Base-by-base conservation (phyloP, 2,329 filamentous ascomycete genomes). In the Pseudogymnoascus verrucosus region DNA sequence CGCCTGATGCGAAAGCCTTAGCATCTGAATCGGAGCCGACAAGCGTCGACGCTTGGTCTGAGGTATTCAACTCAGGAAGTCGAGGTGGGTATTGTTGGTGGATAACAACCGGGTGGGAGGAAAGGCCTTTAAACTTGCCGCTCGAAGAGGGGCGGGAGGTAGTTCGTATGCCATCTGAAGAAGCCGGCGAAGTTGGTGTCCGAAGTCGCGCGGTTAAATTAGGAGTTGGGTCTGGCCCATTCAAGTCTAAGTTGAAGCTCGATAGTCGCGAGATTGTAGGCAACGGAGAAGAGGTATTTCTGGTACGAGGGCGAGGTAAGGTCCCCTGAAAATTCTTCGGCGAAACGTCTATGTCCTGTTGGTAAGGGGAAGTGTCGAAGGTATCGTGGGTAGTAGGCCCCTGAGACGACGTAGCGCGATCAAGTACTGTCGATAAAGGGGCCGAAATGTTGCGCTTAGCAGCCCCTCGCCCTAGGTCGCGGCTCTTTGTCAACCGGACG, bases 21-120 rank as follows among this genome's bases (percentile, higher is more conserved):
- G 78, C 78, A 65, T 91, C 88, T 71, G 84, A 82, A 69, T 92
- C 89, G 21, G 87, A 91, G 65, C 86, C 87, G 66, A 85, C 84
- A 67, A 88, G 79, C 28, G 86, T 89, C 23, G 87, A 90, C 72
- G 68, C 77, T 72, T 66, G 78, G 74, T 68, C 80, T 42, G 63
- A 64, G 11, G 19, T 26, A 21, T 65, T 65, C 31, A 66, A 59
- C 63, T 73, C 71, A 19, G 69, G 71, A 8, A 67, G 66, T 11
- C 69, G 68, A 39, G 66, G 64, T 14, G 62, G 59, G 57, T 67
- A 70, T 10, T 64, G 65, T 44, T 57, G 51, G 28, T 60, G 69
- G 5, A 63, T 59, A 16, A 68, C 62, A 7, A 62, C 60, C 23
- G 68, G 69, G 40, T 68, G 70, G 23, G 67, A 65, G 26, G 66